These are phyloP conservation scores for Tetragonia tetragonoides DNA, from an alignment of 148 eudicot genomes.

Conservation along the genomic window DNA sequence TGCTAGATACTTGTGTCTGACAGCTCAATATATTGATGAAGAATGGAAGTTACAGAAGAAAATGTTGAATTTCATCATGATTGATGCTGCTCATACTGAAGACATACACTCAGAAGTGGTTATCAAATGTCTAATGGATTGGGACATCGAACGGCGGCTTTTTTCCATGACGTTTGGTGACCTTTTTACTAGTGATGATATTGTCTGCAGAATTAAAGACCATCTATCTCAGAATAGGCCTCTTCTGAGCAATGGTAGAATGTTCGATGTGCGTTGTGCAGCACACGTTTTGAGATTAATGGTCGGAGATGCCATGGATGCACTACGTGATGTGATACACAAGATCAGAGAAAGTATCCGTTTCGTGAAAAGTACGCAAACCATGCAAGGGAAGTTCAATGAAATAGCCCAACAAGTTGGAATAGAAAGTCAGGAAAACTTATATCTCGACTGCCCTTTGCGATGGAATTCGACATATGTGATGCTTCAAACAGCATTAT, in stretches of 20 bases:
- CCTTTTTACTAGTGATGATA: constrained; percentile 57
- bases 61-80: constrained; percentile 68
- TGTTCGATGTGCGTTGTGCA: constrained; percentile 83
- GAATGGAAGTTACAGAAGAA: constrained; percentile 87
- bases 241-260: constrained; percentile 63
- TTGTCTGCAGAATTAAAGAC: constrained; percentile 62
- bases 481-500: constrained; percentile 86
- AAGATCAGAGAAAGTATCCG: constrained; percentile 79
- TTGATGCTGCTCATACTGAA: constrained; percentile 72
- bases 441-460: constrained; percentile 60
- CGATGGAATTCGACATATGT: constrained; percentile 77
- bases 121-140: constrained; percentile 79
- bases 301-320: constrained; percentile 70
- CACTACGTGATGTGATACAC: constrained; percentile 51
- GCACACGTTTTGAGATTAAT: constrained; percentile 60
- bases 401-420: constrained; percentile 78
- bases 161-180: constrained; percentile 90
- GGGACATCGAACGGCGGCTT: constrained; percentile 81
- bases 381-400: constrained; percentile 65
- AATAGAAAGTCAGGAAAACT: constrained; percentile 46
- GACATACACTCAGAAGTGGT: constrained; percentile 79
- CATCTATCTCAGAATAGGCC: constrained; percentile 90
- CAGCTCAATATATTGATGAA: constrained; percentile 76
- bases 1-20: constrained; percentile 69
- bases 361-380: constrained; percentile 69